Evolutionary conservation across 2,329 filamentous ascomycete genomes (phyloP), one percentile per base, ranked within the genome.

Genomic region (Paecilomyces fulvus): DNA sequence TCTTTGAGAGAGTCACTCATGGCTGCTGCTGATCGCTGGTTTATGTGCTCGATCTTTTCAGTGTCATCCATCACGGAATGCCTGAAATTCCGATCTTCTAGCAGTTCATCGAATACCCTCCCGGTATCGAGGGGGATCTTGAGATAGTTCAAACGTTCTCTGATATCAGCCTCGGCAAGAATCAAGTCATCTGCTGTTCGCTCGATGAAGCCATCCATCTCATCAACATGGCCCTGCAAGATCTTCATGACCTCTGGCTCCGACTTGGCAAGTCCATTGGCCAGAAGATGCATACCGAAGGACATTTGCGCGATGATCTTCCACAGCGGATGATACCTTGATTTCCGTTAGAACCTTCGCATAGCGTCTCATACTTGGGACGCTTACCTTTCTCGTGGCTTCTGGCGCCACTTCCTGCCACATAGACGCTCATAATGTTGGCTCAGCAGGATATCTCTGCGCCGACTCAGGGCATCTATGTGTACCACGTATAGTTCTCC

Each of bases 281-380:
- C 83, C 56, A 97, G 76, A 49, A 97, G 79, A 70, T 96, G 92
- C 37, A 97, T 86, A 20, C 94, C 92, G 71, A 97, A 97, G 1
- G 90, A 87, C 63, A 97, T 92, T 73, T 97, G 92, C 14, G 92
- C 86, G 68, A 95, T 83, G 52, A 96, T 83, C 75, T 96, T 96
- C 78, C 87, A 87, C 58, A 97, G 77, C 60, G 95, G 90, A 68
- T 97, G 94, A 67, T 90, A 87, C 65, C 84, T 83, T 69, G 14
- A 53, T 46, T 21, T 12, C 20, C 14, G 56, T 60, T 54, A 62
- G 60, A 51, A 46, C 25, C 20, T 25, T 23, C 14, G n/a, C 28
- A 14, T 14, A 14, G 7, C 21, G 8, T 14, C 8, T 21, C 25
- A 49, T 25, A 21, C 30, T 54, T 25, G 43, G 23, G 23, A 14